Evolutionary conservation across 1,284 basidiomycete species (phyloP).

Genomic region (Fistulinella staudtii): DNA sequence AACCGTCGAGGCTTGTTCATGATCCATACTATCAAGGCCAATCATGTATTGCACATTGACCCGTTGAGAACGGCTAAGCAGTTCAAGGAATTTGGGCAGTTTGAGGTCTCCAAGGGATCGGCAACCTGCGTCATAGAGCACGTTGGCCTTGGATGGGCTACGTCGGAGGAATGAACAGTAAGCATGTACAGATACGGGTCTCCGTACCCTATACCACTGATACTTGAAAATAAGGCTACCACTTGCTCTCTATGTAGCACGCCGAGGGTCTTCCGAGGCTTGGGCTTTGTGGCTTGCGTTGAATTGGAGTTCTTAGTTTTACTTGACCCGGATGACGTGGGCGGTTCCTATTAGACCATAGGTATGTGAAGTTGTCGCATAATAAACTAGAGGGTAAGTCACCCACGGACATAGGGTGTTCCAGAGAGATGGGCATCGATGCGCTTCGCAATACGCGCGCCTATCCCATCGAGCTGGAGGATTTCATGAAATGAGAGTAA

Average conservation of each 20-base stretch:
- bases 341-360: constrained; percentile 14
- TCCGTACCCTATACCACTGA: constrained; percentile 26
- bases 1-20: constrained; percentile 41
- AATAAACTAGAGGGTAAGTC: constrained; percentile 2
- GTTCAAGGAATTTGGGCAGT: constrained; percentile 35
- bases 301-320: constrained; percentile 4
- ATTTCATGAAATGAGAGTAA: constrained; percentile 7
- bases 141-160: constrained; percentile 39
- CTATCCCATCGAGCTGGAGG: constrained; percentile 41
- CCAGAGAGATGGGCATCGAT: constrained; percentile 39
- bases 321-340: constrained; percentile 12
- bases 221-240: constrained; percentile 12
- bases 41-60: constrained; percentile 38
- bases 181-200: constrained; percentile 10
- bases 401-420: constrained; percentile 37
- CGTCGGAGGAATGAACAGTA: neutral
- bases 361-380: constrained; percentile 4
- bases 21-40: constrained; percentile 36
- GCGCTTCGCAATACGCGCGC: constrained; percentile 39
- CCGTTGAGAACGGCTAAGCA: constrained; percentile 37
- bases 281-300: constrained; percentile 3
- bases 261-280: constrained; percentile 22
- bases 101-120: constrained; percentile 39
- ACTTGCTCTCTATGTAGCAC: constrained; percentile 16
- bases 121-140: constrained; percentile 48